These are phyloP conservation scores for Elsinoe necatrix DNA, from an alignment of 2,329 filamentous ascomycete species.

Conservation along the genomic window DNA sequence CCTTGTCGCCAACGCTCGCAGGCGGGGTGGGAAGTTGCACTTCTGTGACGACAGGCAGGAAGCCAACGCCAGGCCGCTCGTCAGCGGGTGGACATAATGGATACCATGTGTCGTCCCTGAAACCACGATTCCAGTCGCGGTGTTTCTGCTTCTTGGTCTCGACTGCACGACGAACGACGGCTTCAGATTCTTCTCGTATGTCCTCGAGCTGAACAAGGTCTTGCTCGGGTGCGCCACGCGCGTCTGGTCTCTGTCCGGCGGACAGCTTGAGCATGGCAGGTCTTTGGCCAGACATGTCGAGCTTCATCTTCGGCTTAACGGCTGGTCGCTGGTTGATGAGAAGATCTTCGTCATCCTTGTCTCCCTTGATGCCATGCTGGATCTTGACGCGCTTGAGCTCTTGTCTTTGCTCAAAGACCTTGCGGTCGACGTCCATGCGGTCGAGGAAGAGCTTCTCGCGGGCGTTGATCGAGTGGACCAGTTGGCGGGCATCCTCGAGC, in stretches of 20 bases:
- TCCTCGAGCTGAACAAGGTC: slow-evolving; percentile 73
- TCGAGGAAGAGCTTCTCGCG: slow-evolving; percentile 75
- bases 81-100: slow-evolving; percentile 73
- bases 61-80: slow-evolving; percentile 27
- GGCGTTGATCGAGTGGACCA: slow-evolving; percentile 68
- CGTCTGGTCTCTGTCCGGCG: slow-evolving; percentile 51
- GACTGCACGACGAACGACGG: slow-evolving; percentile 70
- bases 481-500: slow-evolving; percentile 75
- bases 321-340: slow-evolving; percentile 70
- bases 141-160: slow-evolving; percentile 82
- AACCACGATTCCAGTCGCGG: slow-evolving; percentile 82
- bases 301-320: slow-evolving; percentile 46
- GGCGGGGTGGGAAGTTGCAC: slow-evolving; percentile 38
- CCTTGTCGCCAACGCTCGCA: slow-evolving; percentile 34
- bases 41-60: slow-evolving; percentile 23
- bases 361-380: slow-evolving; percentile 68
- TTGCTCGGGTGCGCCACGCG: slow-evolving; percentile 58
- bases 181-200: slow-evolving; percentile 70
- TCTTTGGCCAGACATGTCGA: slow-evolving; percentile 53
- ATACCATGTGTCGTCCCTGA: slow-evolving; percentile 77
- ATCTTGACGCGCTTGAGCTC: slow-evolving; percentile 82
- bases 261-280: slow-evolving; percentile 45
- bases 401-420: slow-evolving; percentile 73
- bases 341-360: slow-evolving; percentile 84
- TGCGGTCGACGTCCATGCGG: slow-evolving; percentile 62